These are phyloP conservation scores for Melanopsichium pennsylvanicum DNA, from an alignment of 1,284 basidiomycete species.

Conservation along the genomic window DNA sequence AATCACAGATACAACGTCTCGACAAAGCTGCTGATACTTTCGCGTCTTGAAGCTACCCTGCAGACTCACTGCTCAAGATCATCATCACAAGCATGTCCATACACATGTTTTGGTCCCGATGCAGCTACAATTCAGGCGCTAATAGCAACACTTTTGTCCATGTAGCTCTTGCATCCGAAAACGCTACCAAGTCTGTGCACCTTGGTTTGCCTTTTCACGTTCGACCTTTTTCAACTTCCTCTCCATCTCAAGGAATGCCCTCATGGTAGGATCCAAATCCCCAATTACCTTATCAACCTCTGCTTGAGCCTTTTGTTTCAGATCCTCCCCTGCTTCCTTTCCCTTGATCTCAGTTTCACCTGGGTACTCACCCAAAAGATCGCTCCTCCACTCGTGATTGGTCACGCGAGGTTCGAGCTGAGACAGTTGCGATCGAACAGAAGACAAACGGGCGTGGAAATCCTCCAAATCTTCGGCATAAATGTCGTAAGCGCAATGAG, in stretches of 20 bases:
- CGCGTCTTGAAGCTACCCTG: too few relatives aligned
- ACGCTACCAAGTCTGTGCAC: too few relatives aligned
- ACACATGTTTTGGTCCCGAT: too few relatives aligned
- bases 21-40: too few relatives aligned
- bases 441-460: conserved; percentile 72
- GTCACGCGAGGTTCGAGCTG: conserved; percentile 69
- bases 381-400: conserved; percentile 74
- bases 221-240: conserved; percentile 53
- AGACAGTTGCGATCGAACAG: conserved; percentile 71
- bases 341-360: not conserved
- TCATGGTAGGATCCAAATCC: conserved; percentile 57
- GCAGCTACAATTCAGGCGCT: too few relatives aligned
- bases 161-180: too few relatives aligned
- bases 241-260: conserved; percentile 62
- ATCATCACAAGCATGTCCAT: too few relatives aligned
- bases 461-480: conserved; percentile 79
- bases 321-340: conserved; percentile 8
- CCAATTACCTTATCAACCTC: conserved; percentile 48
- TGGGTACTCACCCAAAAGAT: conserved; percentile 66
- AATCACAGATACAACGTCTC: too few relatives aligned
- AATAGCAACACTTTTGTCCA: too few relatives aligned
- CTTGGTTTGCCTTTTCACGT: conserved; percentile 14
- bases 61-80: too few relatives aligned
- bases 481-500: conserved; percentile 84
- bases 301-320: conserved; percentile 30